Conservation (phyloP, 768 basidiomycete species). For the Leccinum boreale region DNA sequence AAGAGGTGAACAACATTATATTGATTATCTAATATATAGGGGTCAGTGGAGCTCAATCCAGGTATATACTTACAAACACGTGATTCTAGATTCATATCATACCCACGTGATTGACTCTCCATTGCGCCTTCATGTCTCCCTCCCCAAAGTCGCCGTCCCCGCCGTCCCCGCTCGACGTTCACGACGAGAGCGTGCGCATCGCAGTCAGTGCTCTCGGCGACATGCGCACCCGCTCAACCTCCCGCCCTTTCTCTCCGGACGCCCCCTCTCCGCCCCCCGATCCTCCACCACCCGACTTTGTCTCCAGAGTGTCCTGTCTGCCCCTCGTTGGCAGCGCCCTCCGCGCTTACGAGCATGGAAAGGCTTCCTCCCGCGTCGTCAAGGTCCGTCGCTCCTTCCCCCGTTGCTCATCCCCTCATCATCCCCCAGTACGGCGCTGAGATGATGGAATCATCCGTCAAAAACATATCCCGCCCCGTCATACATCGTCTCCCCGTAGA, state of each 20-base stretch:
- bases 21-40: not conserved
- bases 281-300: slow-evolving; percentile 30
- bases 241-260: not conserved
- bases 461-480: slow-evolving; percentile 76
- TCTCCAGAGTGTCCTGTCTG: slow-evolving; percentile 51
- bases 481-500: slow-evolving; percentile 74
- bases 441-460: slow-evolving; percentile 83
- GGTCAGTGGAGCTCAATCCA: not conserved
- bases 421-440: slow-evolving; percentile 74
- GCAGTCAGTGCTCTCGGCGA: slow-evolving; percentile 74
- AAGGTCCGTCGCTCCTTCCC: slow-evolving; percentile 50
- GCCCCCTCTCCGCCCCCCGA: slow-evolving; percentile 8
- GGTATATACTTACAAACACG: not conserved
- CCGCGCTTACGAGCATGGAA: slow-evolving; percentile 75
- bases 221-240: slow-evolving; percentile 36
- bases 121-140: not conserved
- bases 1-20: not conserved
- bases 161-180: slow-evolving; percentile 37
- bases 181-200: slow-evolving; percentile 77
- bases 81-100: not conserved
- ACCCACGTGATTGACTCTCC: slow-evolving; percentile 8
- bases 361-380: slow-evolving; percentile 79
- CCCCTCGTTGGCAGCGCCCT: slow-evolving; percentile 74
- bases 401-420: slow-evolving; percentile 9
- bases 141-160: not conserved